Evolutionary conservation across 495 filamentous ascomycete genomes (phyloP).

Genomic region (Chaetomium tenue): DNA sequence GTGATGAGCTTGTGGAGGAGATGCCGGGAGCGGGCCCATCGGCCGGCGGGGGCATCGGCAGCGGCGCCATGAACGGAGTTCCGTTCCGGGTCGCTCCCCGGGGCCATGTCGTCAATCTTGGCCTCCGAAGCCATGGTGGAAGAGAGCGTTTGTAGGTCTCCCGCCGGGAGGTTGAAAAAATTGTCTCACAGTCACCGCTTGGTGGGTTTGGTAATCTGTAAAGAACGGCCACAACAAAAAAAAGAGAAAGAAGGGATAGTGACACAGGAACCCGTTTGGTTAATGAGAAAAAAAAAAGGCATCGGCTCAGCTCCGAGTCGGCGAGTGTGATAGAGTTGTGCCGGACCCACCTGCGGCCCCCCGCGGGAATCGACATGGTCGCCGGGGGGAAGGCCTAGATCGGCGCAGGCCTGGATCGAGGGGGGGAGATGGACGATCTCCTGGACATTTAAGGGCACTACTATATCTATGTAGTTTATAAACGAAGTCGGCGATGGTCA

Average conservation of each 20-base stretch:
- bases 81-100: constrained; percentile 4
- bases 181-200: background rate
- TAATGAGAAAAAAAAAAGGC: constrained; percentile 4
- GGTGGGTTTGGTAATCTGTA: background rate
- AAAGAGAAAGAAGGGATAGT: background rate
- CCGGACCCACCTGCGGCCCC: constrained; percentile 4
- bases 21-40: constrained; percentile 3
- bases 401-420: too few relatives aligned
- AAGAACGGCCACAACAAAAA: background rate
- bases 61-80: background rate
- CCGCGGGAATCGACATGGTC: constrained; percentile 2
- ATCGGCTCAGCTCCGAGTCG: constrained; percentile 10
- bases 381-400: background rate
- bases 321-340: constrained; percentile 2
- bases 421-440: too few relatives aligned
- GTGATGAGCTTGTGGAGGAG: constrained; percentile 7
- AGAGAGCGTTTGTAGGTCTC: background rate
- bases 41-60: constrained; percentile 4
- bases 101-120: background rate
- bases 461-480: too few relatives aligned
- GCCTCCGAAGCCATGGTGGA: constrained; percentile 8
- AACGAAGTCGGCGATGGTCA: too few relatives aligned
- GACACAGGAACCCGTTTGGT: background rate
- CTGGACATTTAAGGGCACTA: too few relatives aligned
- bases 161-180: background rate